Conservation (phyloP, 2,329 filamentous ascomycete species). For the Whalleya microplaca region DNA sequence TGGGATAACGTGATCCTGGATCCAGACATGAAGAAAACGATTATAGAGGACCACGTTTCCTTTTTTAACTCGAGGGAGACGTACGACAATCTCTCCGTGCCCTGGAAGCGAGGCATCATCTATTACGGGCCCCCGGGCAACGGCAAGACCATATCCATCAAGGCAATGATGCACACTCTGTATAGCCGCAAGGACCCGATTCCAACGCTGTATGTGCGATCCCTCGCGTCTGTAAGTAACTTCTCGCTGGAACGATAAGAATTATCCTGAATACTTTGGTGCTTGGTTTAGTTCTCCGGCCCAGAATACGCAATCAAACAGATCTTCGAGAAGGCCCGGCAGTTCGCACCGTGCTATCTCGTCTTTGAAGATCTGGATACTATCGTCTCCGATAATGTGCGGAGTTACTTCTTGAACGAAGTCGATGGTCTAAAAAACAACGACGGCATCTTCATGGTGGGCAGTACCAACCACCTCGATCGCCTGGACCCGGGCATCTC, state of each 20-base stretch:
- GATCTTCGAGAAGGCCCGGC: constrained; percentile 63
- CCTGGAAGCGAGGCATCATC: constrained; percentile 73
- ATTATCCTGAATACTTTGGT: background rate
- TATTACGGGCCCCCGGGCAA: constrained; percentile 68
- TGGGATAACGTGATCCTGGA: constrained; percentile 73
- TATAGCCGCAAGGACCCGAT: constrained; percentile 56
- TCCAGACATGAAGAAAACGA: constrained; percentile 63
- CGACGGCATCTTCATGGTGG: constrained; percentile 72
- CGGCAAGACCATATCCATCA: constrained; percentile 72
- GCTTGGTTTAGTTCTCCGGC: constrained; percentile 50
- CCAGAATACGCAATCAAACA: constrained; percentile 57
- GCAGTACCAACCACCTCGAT: constrained; percentile 68
- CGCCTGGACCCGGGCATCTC: constrained; percentile 68
- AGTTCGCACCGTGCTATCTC: constrained; percentile 68
- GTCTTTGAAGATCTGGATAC: constrained; percentile 75
- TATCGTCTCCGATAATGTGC: constrained; percentile 61
- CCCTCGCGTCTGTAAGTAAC: constrained; percentile 43
- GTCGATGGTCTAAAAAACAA: constrained; percentile 72
- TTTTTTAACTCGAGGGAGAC: constrained; percentile 65
- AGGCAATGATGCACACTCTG: constrained; percentile 69
- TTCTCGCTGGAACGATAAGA: background rate
- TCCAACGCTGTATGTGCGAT: constrained; percentile 65
- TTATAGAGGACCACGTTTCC: constrained; percentile 65
- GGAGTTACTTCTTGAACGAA: constrained; percentile 74
- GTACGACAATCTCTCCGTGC: constrained; percentile 64